Evolutionary conservation across 2,329 filamentous ascomycete genomes (phyloP).

Genomic region (Cordyceps fumosorosea): DNA sequence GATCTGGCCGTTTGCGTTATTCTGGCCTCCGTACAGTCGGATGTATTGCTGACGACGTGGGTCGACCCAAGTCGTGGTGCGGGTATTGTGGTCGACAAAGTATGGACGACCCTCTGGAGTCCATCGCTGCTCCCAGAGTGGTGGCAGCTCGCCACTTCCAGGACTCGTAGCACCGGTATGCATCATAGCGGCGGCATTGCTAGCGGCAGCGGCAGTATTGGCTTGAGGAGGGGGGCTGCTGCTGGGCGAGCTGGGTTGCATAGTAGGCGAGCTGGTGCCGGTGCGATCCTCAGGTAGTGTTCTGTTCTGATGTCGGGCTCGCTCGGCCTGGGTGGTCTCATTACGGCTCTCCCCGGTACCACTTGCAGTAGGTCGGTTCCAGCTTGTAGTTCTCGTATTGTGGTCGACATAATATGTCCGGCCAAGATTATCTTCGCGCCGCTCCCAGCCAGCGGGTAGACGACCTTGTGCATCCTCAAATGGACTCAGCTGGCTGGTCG

Average conservation of each 20-base stretch:
- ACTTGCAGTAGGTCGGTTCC: constrained; percentile 80
- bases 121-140: constrained; percentile 93
- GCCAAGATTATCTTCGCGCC: constrained; percentile 88
- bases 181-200: constrained; percentile 74
- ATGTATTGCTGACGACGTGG: constrained; percentile 97
- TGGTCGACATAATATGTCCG: constrained; percentile 98
- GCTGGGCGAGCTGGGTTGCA: constrained; percentile 47
- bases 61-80: constrained; percentile 98
- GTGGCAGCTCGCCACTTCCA: constrained; percentile 87
- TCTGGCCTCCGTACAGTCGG: constrained; percentile 88
- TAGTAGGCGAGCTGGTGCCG: constrained; percentile 82
- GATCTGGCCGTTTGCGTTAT: constrained; percentile 76
- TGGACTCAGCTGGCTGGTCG: constrained; percentile 59
- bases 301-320: constrained; percentile 87
- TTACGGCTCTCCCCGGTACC: constrained; percentile 65
- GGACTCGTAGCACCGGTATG: constrained; percentile 88
- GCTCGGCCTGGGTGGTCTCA: constrained; percentile 86
- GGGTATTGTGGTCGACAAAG: constrained; percentile 97
- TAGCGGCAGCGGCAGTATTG: constrained; percentile 27
- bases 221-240: constrained; percentile 24
- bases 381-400: constrained; percentile 93
- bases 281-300: constrained; percentile 94
- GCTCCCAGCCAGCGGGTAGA: constrained; percentile 89
- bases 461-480: constrained; percentile 96
- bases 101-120: constrained; percentile 93